Conservation (phyloP, 352 stramenopile species). For the Phytophthora sojae region DNA sequence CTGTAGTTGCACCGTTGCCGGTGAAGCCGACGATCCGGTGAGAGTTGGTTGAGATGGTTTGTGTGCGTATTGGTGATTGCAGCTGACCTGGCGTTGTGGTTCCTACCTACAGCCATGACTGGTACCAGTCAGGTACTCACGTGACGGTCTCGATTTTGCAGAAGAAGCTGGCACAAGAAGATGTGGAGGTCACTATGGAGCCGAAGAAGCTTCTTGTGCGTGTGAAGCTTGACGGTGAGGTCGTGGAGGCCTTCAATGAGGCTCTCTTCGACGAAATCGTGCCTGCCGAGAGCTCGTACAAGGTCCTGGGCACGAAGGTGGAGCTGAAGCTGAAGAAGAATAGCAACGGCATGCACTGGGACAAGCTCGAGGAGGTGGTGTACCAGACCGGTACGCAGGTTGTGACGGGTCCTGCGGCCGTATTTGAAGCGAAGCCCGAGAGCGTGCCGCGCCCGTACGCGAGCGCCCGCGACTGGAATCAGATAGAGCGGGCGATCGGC, state of each 20-base stretch:
- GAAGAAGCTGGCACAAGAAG: constrained; percentile 76
- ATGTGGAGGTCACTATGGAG: constrained; percentile 68
- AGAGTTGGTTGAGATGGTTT: neutral
- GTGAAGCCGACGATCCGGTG: constrained; percentile 43
- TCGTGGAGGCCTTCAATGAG: constrained; percentile 71
- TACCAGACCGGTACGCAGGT: constrained; percentile 54
- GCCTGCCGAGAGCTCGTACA: constrained; percentile 59
- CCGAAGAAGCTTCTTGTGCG: constrained; percentile 60
- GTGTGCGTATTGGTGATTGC: neutral
- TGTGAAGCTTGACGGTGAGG: constrained; percentile 56
- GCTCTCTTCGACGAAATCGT: constrained; percentile 80
- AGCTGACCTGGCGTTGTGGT: constrained; percentile 14
- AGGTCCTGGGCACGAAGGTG: constrained; percentile 74
- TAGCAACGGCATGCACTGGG: constrained; percentile 61
- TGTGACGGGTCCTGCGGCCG: constrained; percentile 60
- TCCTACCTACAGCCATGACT: constrained; percentile 69
- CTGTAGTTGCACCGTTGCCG: constrained; percentile 25
- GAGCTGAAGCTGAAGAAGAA: constrained; percentile 89
- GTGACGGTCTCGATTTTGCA: constrained; percentile 87
- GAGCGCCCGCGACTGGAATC: constrained; percentile 89
- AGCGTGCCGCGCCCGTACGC: constrained; percentile 73
- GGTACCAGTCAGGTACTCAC: constrained; percentile 85
- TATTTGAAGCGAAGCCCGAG: constrained; percentile 67
- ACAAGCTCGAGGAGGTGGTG: constrained; percentile 74
- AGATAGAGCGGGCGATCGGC: constrained; percentile 82